phyloP scores from a whole-genome alignment of 2,329 filamentous ascomycete genomes.

The Aspergillus caelatus region DNA sequence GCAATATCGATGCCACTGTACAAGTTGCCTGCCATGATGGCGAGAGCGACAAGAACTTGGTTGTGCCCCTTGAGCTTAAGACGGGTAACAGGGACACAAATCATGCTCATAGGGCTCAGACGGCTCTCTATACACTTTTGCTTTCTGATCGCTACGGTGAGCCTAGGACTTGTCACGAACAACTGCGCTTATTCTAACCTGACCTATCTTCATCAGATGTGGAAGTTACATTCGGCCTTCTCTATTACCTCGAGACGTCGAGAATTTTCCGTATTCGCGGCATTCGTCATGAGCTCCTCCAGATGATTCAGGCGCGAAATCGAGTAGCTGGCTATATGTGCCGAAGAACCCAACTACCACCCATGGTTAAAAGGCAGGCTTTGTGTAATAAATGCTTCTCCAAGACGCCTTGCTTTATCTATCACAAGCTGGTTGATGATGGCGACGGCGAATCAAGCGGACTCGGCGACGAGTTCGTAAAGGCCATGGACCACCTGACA shows the following conservation, averaged over 20 bases:
- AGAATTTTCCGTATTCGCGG: conserved; percentile 83
- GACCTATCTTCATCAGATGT: conserved; percentile 60
- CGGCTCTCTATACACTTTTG: conserved; percentile 88
- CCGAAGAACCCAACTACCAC: conserved; percentile 78
- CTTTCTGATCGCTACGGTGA: conserved; percentile 84
- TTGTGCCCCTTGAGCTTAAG: conserved; percentile 93
- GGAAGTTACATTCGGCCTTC: conserved; percentile 82
- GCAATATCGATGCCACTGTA: conserved; percentile 96
- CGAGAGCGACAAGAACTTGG: conserved; percentile 67
- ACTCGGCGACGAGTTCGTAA: conserved; percentile 78
- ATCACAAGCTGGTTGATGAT: conserved; percentile 85
- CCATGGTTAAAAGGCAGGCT: conserved; percentile 80
- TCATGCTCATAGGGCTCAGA: conserved; percentile 86
- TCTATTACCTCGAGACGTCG: conserved; percentile 94
- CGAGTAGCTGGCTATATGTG: conserved; percentile 82
- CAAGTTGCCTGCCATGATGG: conserved; percentile 80
- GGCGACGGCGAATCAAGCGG: conserved; percentile 81
- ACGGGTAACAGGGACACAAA: conserved; percentile 81
- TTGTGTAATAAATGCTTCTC: conserved; percentile 88
- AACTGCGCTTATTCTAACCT: conserved; percentile 17
- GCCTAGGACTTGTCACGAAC: conserved; percentile 18
- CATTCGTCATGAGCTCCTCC: conserved; percentile 82
- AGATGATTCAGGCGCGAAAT: conserved; percentile 97
- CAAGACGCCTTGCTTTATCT: conserved; percentile 86
- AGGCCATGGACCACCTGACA: conserved; percentile 76